Evolutionary conservation across 192 early-diverging fungal species (phyloP).

Genomic region (Linnemannia schmuckeri): DNA sequence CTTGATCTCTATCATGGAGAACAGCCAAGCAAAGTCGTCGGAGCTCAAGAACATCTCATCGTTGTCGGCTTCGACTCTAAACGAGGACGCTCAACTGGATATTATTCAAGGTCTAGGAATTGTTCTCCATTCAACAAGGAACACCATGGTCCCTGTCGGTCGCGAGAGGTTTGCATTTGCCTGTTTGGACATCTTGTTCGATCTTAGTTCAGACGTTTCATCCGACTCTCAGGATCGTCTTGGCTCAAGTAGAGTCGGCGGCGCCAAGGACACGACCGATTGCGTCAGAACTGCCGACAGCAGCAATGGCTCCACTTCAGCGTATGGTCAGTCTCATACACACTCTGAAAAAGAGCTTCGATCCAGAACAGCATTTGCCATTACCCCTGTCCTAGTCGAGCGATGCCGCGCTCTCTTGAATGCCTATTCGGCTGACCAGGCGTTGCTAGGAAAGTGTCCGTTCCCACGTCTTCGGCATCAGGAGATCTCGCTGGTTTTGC

Average conservation of each 20-base stretch:
- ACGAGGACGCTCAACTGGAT: slow-evolving; percentile 17
- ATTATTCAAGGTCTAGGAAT: slow-evolving; percentile 50
- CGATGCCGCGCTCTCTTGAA: slow-evolving; percentile 70
- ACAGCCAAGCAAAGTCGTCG: background rate
- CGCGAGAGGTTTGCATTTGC: slow-evolving; percentile 78
- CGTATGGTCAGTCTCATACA: background rate
- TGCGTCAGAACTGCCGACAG: background rate
- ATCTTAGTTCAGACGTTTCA: slow-evolving; percentile 65
- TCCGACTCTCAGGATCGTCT: background rate
- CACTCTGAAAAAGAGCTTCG: slow-evolving; percentile 47
- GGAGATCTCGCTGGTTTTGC: slow-evolving; percentile 33
- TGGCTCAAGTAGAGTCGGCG: background rate
- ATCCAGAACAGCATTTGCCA: slow-evolving; percentile 71
- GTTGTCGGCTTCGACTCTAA: background rate
- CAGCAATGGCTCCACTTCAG: background rate
- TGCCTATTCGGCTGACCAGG: slow-evolving; percentile 74
- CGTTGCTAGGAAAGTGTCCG: slow-evolving; percentile 75
- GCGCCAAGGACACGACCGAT: background rate
- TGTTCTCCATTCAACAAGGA: slow-evolving; percentile 56
- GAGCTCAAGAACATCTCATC: background rate
- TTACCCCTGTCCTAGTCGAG: slow-evolving; percentile 73
- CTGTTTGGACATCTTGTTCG: slow-evolving; percentile 73
- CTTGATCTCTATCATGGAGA: background rate
- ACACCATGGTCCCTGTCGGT: slow-evolving; percentile 71
- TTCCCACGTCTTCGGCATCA: slow-evolving; percentile 69